Conservation (phyloP, 1,139 yeast species). For the Lodderomyces metapsilosis region DNA sequence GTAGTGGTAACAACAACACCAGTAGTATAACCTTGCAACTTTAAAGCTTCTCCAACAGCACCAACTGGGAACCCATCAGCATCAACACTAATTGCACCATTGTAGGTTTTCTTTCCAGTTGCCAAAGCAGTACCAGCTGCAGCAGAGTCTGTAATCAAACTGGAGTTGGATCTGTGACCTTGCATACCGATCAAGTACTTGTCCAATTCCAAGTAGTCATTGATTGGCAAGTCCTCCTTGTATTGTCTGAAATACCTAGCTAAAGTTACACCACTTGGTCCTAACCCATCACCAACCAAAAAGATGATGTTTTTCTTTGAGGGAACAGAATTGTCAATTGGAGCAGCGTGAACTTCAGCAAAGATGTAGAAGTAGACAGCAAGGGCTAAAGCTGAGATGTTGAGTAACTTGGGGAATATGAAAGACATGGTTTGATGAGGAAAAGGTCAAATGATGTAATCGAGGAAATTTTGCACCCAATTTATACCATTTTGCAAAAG, state of each 20-base stretch:
- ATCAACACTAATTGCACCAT: constrained; percentile 80
- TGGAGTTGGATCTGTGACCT: constrained; percentile 71
- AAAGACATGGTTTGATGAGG: constrained; percentile 9
- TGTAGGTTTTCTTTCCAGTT: constrained; percentile 74
- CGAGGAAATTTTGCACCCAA: background rate
- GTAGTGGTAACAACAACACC: constrained; percentile 89
- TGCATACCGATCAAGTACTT: constrained; percentile 70
- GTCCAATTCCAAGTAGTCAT: constrained; percentile 61
- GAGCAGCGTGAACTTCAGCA: constrained; percentile 11
- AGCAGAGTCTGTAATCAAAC: constrained; percentile 84
- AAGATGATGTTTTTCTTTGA: constrained; percentile 67
- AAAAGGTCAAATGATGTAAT: background rate
- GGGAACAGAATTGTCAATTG: constrained; percentile 12
- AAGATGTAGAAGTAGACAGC: constrained; percentile 13
- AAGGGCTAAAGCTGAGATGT: constrained; percentile 11
- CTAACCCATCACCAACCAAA: constrained; percentile 92
- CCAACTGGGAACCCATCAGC: constrained; percentile 67
- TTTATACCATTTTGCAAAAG: background rate
- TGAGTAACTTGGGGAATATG: constrained; percentile 11
- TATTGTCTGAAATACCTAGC: constrained; percentile 70
- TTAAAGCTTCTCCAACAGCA: constrained; percentile 79
- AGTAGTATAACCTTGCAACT: constrained; percentile 70
- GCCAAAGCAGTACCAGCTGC: constrained; percentile 94
- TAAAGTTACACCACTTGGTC: constrained; percentile 76
- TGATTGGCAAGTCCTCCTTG: constrained; percentile 47